phyloP scores from a whole-genome alignment of 2,329 filamentous ascomycete genomes.

The Colletotrichum chlorophyti region DNA sequence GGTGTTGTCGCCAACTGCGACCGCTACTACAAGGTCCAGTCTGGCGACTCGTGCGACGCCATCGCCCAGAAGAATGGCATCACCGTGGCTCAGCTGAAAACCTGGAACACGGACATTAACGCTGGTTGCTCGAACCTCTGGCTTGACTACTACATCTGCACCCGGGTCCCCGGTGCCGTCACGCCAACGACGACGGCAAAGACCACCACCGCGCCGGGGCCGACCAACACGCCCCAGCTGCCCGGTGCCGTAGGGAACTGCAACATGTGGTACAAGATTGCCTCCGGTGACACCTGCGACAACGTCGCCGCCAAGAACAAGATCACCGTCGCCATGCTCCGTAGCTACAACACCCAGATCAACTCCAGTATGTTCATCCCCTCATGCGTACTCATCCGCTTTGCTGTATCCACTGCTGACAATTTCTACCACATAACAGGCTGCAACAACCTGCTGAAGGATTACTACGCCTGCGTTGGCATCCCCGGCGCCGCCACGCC shows the following conservation, averaged over 20 bases:
- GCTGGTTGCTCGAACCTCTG: constrained; percentile 5
- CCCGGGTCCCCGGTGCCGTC: not conserved
- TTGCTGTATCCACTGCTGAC: no score
- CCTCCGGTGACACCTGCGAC: constrained; percentile 28
- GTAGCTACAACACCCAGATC: constrained; percentile 16
- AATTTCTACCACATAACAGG: not conserved
- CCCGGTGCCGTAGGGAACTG: constrained; percentile 12
- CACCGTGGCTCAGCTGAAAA: constrained; percentile 37
- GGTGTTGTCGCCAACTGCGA: not conserved
- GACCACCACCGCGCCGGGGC: not conserved
- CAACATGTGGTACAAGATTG: constrained; percentile 25
- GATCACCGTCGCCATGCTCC: constrained; percentile 17
- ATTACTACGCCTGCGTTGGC: constrained; percentile 2
- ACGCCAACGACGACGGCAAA: not conserved
- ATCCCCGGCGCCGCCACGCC: constrained; percentile 28
- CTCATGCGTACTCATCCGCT: no score
- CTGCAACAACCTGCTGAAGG: constrained; percentile 2
- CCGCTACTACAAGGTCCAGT: not conserved
- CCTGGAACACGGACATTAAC: constrained; percentile 12
- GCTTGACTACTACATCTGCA: constrained; percentile 17
- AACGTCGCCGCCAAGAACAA: constrained; percentile 17
- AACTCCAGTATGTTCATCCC: not conserved
- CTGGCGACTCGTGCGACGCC: constrained; percentile 1
- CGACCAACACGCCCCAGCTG: constrained; percentile 18
- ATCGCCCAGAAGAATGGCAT: constrained; percentile 10